Evolutionary conservation across 352 stramenopile species (phyloP), one percentile per base, ranked within the genome.

Genomic region (Saprolegnia diclina): DNA sequence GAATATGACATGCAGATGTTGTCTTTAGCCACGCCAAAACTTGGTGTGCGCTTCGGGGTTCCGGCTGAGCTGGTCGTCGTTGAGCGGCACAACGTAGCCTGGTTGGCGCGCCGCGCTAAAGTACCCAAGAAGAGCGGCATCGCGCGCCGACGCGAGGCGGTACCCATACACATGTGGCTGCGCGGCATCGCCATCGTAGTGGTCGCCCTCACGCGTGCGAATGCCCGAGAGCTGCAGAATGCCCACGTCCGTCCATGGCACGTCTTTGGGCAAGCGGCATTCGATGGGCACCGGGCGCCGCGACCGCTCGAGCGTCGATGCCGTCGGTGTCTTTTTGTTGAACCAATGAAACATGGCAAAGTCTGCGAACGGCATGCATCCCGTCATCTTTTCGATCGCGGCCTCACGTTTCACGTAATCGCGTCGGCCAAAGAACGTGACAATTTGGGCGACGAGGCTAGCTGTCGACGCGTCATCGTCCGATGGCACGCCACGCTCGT

Each of bases 1-100:
- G 5, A 56, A 56, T 26, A 56, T 40, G 42, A 0, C 19, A 24
- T 61, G 11, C 4, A 29, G 42, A 40, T 13, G 24, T 61, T 13
- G 24, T 61, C 29, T 19, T 19, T 56, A 42, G 4, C 19, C 40
- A 11, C 42, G 32, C 63, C 63, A 69, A 48, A 69, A 59, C 63
- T 69, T 69, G 13, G 42, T 37, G 19, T 69, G 63, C 1, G 63
- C 63, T 62, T 69, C 63, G n/a, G 63, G 63, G 46, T 69, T 63
- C 1, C 63, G 63, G 24, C 46, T 45, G 18, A 69, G 26, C n/a
- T 69, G 63, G 21, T 63, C 53, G 7, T 59, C 45, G 21, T 18
- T 69, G 29, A 69, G 35, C 38, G 63, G 44, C 16, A 69, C n/a
- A 0, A 69, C 63, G 7, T 61, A 21, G 45, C 63, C 50, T 3